Evolutionary conservation across 73 alveolate species (phyloP).

Genomic region (Tetrahymena borealis): DNA sequence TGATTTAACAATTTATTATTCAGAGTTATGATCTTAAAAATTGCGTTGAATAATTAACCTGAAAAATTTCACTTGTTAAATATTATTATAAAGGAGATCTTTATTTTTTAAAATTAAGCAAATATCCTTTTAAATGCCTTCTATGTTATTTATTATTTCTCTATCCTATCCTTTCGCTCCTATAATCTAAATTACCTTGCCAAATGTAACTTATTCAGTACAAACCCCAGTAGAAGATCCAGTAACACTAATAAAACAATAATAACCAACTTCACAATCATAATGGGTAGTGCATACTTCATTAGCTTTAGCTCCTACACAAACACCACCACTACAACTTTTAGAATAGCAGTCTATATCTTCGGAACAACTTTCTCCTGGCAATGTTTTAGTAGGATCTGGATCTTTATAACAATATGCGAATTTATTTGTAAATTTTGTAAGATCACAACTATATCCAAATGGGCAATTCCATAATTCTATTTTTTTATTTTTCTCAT

Average conservation of each 20-base stretch:
- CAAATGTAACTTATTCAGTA: conserved; percentile 4
- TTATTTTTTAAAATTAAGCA: no score
- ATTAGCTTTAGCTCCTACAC: conserved; percentile 4
- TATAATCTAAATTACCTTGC: no score
- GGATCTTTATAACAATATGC: conserved; percentile 14
- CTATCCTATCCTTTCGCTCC: no score
- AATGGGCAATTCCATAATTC: conserved; percentile 18
- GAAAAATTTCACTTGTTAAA: no score
- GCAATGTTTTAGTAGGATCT: neutral
- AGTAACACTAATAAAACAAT: neutral
- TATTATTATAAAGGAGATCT: no score
- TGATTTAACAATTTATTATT: neutral
- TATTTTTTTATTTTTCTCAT: conserved; percentile 14
- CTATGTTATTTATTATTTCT: no score
- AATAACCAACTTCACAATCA: conserved; percentile 38
- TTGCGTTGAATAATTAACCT: neutral
- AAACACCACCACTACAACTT: conserved; percentile 9
- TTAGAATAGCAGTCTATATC: conserved; percentile 21
- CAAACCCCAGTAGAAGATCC: conserved; percentile 3
- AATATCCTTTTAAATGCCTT: no score
- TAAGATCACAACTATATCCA: conserved; percentile 9
- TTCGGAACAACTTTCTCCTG: conserved; percentile 34
- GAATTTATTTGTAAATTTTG: conserved; percentile 5
- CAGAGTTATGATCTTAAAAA: neutral
- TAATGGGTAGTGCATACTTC: conserved; percentile 15